Evolutionary conservation across 805 yeast species (phyloP), one percentile per base, ranked within the genome.

Genomic region (Kuraishia cidri): DNA sequence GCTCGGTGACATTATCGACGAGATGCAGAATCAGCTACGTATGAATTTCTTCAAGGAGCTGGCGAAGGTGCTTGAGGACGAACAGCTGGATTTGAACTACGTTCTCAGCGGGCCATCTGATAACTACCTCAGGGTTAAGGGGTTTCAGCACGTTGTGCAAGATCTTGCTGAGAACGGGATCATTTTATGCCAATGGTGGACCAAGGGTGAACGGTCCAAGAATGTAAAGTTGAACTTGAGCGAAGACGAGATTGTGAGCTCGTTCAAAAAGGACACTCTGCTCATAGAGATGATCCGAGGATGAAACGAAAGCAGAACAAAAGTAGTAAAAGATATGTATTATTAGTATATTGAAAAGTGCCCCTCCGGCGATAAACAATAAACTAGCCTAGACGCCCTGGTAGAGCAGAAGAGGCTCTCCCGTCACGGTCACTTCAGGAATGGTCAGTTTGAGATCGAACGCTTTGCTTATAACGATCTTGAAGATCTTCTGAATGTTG

Each of bases 401-500:
- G 52, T 84, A 88, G 8, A 88, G 66, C 32, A 90, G 65, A 18
- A 90, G 64, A 4, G 98, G 98, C 52, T 90, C 97, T n/a, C 97
- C 98, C 16, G 77, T 69, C 39, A 79, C 78, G 29, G 69, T 69
- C 26, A 87, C 79, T 55, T 90, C 97, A 2, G 92, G 94, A 13
- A 90, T 67, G 31, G 80, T 81, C 44, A 90, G 62, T 42, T 76
- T 77, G 45, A 90, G 62, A 52, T 87, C 95, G 54, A 90, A 90
- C 4, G 94, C 92, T 52, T 87, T 88, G 17, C 95, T 80, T 28
- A 90, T 71, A 18, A 90, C 79, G 26, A 90, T 75, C 56, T 92
- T 92, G 64, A 90, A 90, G 18, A 90, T 86, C 59, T 88, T 88
- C 51, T 88, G 96, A 15, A 90, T 83, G 45, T 90, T 92, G 40